Percentiles rank a stretch among this genome's conserved stretches.
These are phyloP conservation scores for Cerioporus squamosus DNA, from an alignment of 1,284 basidiomycete species.

Conservation along the genomic window DNA sequence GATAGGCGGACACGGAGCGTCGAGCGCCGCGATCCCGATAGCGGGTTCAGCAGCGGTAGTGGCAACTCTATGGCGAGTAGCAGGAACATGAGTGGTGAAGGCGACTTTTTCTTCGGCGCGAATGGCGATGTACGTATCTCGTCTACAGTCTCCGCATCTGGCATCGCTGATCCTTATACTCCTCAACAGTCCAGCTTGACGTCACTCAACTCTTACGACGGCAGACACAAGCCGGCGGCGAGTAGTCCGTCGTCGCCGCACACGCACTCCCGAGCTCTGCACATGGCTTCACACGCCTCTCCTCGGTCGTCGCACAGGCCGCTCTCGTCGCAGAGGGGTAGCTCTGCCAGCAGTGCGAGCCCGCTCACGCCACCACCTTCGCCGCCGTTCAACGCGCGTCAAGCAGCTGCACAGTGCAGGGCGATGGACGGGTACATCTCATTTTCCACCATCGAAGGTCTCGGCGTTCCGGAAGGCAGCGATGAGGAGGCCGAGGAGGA, in stretches of 20 bases:
- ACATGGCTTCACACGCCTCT: constrained; percentile 24
- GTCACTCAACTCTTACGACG: constrained; percentile 27
- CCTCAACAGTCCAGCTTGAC: constrained; percentile 28
- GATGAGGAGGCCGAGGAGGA: constrained; percentile 36
- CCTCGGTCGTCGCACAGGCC: constrained; percentile 21
- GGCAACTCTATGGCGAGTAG: constrained; percentile 37
- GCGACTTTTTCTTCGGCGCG: constrained; percentile 35
- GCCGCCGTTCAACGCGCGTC: constrained; percentile 62
- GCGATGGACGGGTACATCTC: constrained; percentile 68
- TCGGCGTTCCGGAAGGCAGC: constrained; percentile 60
- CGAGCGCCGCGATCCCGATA: constrained; percentile 28
- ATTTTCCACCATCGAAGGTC: constrained; percentile 70
- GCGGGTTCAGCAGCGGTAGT: constrained; percentile 31
- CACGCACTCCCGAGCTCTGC: constrained; percentile 9
- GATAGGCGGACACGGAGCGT: constrained; percentile 25
- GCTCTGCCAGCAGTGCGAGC: constrained; percentile 11
- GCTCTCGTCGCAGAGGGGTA: constrained; percentile 20
- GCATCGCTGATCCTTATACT: constrained; percentile 17
- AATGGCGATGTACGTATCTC: constrained; percentile 30
- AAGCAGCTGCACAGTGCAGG: constrained; percentile 59
- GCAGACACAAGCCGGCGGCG: constrained; percentile 10
- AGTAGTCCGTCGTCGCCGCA: constrained; percentile 23
- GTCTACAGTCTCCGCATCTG: background rate
- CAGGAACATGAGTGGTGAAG: constrained; percentile 36
- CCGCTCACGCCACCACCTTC: constrained; percentile 35